Base-by-base conservation (phyloP, 164 flowering plant species). In the Litsea cubeba region DNA sequence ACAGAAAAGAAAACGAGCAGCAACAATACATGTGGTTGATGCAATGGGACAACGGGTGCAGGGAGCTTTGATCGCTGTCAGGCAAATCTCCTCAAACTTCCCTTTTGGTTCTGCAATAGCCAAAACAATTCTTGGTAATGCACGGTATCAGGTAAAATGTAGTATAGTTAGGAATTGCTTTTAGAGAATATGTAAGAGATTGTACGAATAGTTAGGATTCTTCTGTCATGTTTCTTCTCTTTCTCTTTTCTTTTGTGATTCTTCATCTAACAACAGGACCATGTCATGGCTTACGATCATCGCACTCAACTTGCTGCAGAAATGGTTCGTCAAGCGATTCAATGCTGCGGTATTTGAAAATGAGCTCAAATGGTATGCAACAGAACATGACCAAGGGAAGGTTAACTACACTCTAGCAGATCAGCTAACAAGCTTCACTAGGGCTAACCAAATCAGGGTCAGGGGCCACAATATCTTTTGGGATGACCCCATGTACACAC, bases 311-410 rank as follows among this genome's bases (percentile, higher is more conserved):
- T 6, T 91, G 87, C 69, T 7, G 11, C 86, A 84, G 68, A 80
- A 81, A n/a, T 91, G 97, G 96, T 87, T 89, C 81, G 26, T 82
- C 1, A 68, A 84, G 28, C 80, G 93, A 58, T 90, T 90, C 84
- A 82, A 72, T 0, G 82, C 81, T 54, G 83, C 95, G 18, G 72
- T 80, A 1, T 90, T 92, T 66, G 89, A 82, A 66, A 79, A 92
- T 54, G 97, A 92, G 70, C 82, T 92, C 86, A 92, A 92, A 50
- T 93, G 95, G 97, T 87, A 86, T 81, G 68, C 73, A 79, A 91
- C 78, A 0, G 95, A 93, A 64, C 2, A 18, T 0, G 0, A 66
- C 28, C 87, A 17, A 0, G 90, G 90, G 50, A 49, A 72, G 0
- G 89, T 74, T 12, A 86, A 93, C 79, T 93, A 93, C 74, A 79